A percentile compares a stretch with the other conserved stretches of the same genome.
phyloP scores from a whole-genome alignment of 2,329 filamentous ascomycete species.

The Bipolaris victoriae region DNA sequence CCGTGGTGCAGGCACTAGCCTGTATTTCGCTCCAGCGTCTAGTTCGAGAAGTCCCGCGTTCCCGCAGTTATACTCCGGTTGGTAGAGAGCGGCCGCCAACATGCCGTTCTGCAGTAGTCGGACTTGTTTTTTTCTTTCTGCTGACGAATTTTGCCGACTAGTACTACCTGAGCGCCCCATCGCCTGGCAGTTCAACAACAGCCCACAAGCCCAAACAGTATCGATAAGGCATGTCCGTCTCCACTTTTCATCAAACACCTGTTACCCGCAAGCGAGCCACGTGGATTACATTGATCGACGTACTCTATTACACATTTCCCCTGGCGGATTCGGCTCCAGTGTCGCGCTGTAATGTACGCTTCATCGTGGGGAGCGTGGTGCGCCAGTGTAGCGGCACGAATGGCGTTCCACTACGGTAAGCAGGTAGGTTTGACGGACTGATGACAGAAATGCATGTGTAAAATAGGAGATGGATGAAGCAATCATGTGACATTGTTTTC shows the following conservation, averaged over 20 bases:
- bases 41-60: not conserved
- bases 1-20: not conserved
- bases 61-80: not conserved
- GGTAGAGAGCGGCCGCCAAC: not conserved
- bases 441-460: not conserved
- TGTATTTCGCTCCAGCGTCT: not conserved
- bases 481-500: not conserved
- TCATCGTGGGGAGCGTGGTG: not conserved
- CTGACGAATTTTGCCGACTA: not conserved
- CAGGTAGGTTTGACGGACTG: not conserved
- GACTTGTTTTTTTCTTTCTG: not conserved
- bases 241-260: slow-evolving; percentile 9
- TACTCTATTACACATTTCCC: not conserved
- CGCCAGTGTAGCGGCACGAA: slow-evolving; percentile 2
- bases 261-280: not conserved
- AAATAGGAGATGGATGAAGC: not conserved
- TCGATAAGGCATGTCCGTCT: not conserved
- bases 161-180: not conserved
- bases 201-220: too few species aligned
- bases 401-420: not conserved
- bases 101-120: not conserved
- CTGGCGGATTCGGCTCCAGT: not conserved
- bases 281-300: slow-evolving; percentile 6
- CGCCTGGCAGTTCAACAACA: not conserved
- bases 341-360: not conserved